Conservation (phyloP, 2,329 filamentous ascomycete genomes). For the Elsinoe arachidis region DNA sequence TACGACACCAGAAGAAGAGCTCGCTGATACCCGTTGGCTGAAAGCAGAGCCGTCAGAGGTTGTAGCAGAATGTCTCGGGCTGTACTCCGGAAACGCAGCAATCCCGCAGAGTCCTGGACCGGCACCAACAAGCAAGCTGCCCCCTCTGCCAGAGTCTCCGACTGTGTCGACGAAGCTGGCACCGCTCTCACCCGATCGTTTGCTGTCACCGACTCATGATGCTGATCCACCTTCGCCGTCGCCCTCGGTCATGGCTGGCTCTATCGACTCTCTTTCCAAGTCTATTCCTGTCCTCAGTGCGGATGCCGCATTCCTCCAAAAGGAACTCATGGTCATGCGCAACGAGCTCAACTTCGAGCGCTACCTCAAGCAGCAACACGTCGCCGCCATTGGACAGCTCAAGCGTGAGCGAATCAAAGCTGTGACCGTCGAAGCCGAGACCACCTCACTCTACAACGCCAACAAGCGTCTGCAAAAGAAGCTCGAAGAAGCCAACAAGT, state of each 20-base stretch:
- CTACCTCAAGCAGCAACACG: constrained; percentile 75
- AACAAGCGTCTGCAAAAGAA: constrained; percentile 66
- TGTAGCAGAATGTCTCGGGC: constrained; percentile 66
- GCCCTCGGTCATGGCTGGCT: constrained; percentile 4
- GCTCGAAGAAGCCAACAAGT: constrained; percentile 62
- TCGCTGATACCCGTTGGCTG: constrained; percentile 69
- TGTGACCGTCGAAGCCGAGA: constrained; percentile 71
- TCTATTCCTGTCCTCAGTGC: constrained; percentile 9
- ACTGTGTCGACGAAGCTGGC: constrained; percentile 21
- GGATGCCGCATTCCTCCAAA: constrained; percentile 52
- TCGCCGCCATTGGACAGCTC: constrained; percentile 70
- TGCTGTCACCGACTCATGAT: not conserved
- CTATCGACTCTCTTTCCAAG: constrained; percentile 6
- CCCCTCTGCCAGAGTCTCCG: constrained; percentile 34
- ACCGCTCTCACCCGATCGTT: constrained; percentile 1
- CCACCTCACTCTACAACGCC: constrained; percentile 68
- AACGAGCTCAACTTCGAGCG: constrained; percentile 79
- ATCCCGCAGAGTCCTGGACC: constrained; percentile 39
- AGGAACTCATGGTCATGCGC: constrained; percentile 64
- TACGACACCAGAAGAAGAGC: constrained; percentile 69
- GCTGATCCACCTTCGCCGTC: not conserved
- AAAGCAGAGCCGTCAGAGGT: constrained; percentile 73
- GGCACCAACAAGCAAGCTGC: constrained; percentile 38
- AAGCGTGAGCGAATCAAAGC: constrained; percentile 66
- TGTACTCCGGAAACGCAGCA: constrained; percentile 45